phyloP scores from a whole-genome alignment of 768 basidiomycete species.

The Amanita pallidorosea region DNA sequence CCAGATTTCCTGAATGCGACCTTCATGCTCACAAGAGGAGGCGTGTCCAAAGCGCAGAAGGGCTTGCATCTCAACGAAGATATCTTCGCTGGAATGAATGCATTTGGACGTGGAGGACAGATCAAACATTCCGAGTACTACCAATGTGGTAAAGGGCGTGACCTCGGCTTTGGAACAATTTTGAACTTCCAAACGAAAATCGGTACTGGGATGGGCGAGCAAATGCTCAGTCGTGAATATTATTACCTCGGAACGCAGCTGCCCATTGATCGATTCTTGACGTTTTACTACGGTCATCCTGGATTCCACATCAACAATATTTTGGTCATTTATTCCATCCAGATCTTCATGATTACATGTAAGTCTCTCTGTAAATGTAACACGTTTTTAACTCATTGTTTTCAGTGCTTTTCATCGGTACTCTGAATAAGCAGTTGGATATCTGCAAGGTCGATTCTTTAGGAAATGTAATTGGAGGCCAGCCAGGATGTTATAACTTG shows the following conservation, averaged over 20 bases:
- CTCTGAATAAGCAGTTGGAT: constrained; percentile 84
- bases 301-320: constrained; percentile 99
- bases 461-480: constrained; percentile 72
- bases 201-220: constrained; percentile 99
- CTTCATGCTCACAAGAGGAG: constrained; percentile 98
- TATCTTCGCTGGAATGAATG: constrained; percentile 99
- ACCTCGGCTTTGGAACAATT: constrained; percentile 98
- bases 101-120: constrained; percentile 93
- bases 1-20: constrained; percentile 98
- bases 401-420: constrained; percentile 86
- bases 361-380: constrained; percentile 23
- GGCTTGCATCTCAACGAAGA: constrained; percentile 98
- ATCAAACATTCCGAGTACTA: constrained; percentile 99
- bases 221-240: constrained; percentile 99
- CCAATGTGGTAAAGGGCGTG: constrained; percentile 98
- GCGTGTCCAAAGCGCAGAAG: constrained; percentile 98
- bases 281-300: constrained; percentile 99
- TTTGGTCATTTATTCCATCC: constrained; percentile 95
- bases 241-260: constrained; percentile 98
- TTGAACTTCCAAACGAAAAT: constrained; percentile 99
- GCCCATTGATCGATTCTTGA: constrained; percentile 96
- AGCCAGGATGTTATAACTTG: constrained; percentile 92
- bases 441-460: constrained; percentile 82
- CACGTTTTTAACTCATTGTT: constrained; percentile 3
- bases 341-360: constrained; percentile 95